Conservation (phyloP, 2,329 filamentous ascomycete species). For the Aspergillus neoniger region DNA sequence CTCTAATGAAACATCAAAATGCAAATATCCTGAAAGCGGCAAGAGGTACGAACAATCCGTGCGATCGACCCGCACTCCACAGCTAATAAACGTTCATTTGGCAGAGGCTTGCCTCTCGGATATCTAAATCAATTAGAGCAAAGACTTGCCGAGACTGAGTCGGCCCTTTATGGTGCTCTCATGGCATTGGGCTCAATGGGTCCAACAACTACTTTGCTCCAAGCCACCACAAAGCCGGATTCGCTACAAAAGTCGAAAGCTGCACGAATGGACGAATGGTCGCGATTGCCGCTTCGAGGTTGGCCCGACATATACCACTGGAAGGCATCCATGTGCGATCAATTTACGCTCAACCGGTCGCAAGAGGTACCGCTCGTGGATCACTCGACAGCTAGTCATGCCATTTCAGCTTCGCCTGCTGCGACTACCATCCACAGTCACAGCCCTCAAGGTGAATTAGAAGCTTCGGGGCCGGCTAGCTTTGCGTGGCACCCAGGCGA, state of each 20-base stretch:
- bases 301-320: not conserved
- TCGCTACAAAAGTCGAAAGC: not conserved
- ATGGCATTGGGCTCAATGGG: not conserved
- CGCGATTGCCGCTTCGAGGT: not conserved
- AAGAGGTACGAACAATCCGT: constrained; percentile 15
- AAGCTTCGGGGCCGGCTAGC: no score
- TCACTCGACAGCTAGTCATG: no score
- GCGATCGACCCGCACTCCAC: no score
- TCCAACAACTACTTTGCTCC: not conserved
- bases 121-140: constrained; percentile 45
- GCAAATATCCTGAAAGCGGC: constrained; percentile 22
- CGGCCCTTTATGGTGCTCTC: constrained; percentile 23
- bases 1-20: constrained; percentile 12
- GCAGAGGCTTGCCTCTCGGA: constrained; percentile 31
- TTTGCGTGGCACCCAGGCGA: no score
- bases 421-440: no score
- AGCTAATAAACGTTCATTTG: not conserved
- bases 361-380: no score
- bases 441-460: no score
- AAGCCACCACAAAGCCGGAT: not conserved
- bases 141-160: constrained; percentile 36
- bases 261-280: not conserved
- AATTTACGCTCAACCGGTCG: not conserved
- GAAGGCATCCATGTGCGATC: not conserved
- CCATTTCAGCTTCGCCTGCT: no score